These are phyloP conservation scores for Ustilago loliicola DNA, from an alignment of 1,284 basidiomycete genomes.

Conservation along the genomic window DNA sequence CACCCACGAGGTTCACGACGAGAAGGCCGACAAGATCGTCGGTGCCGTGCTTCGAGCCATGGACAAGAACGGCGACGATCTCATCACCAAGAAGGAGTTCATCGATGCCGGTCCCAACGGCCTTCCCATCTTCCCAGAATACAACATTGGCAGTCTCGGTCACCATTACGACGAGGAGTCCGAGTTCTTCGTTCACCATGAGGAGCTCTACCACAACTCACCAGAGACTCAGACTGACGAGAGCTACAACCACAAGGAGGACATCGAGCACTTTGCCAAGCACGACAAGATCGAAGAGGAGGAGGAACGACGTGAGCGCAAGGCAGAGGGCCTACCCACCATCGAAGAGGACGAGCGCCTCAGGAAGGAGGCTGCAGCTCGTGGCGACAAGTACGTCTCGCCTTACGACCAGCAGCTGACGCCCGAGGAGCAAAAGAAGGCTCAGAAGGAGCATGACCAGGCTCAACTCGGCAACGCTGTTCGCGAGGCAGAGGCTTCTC, in stretches of 20 bases:
- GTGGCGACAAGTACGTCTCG: slow-evolving; percentile 63
- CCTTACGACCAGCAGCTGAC: slow-evolving; percentile 65
- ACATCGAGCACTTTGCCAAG: slow-evolving; percentile 82
- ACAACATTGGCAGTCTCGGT: slow-evolving; percentile 77
- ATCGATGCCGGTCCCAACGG: slow-evolving; percentile 80
- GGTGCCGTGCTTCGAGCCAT: slow-evolving; percentile 80
- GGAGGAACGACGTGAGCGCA: slow-evolving; percentile 86
- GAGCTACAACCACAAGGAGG: slow-evolving; percentile 86
- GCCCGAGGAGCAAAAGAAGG: slow-evolving; percentile 55
- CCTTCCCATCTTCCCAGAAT: slow-evolving; percentile 81
- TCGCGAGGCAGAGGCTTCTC: slow-evolving; percentile 58
- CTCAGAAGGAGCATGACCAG: slow-evolving; percentile 55
- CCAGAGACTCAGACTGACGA: slow-evolving; percentile 97
- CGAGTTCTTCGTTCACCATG: slow-evolving; percentile 70
- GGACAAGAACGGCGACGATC: slow-evolving; percentile 84
- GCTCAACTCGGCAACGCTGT: slow-evolving; percentile 61
- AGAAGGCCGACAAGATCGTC: slow-evolving; percentile 87
- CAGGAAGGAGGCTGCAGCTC: slow-evolving; percentile 52
- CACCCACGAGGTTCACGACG: slow-evolving; percentile 81
- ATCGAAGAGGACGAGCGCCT: slow-evolving; percentile 66
- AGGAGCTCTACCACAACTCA: slow-evolving; percentile 90
- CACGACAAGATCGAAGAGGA: slow-evolving; percentile 88
- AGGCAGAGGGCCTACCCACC: slow-evolving; percentile 80
- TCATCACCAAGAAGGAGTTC: slow-evolving; percentile 84
- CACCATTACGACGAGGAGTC: slow-evolving; percentile 81